Evolutionary conservation across 805 yeast genomes (phyloP).

Genomic region (Candida anglica): DNA sequence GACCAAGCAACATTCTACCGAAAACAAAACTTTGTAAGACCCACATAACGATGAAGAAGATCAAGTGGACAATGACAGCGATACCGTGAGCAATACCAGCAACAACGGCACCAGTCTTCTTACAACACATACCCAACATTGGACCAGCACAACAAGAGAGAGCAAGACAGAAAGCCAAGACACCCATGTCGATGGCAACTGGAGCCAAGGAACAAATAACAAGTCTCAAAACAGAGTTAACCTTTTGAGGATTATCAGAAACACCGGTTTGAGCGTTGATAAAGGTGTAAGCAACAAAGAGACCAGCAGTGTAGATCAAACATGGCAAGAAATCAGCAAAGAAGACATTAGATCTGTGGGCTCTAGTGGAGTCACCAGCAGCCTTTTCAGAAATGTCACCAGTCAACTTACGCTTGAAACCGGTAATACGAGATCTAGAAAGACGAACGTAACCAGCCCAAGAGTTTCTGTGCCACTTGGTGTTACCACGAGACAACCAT

Average conservation of each 20-base stretch:
- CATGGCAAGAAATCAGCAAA: slow-evolving; percentile 81
- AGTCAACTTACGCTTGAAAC: slow-evolving; percentile 73
- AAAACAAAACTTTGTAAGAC: slow-evolving; percentile 91
- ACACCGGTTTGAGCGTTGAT: slow-evolving; percentile 89
- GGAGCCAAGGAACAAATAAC: slow-evolving; percentile 86
- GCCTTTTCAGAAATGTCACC: slow-evolving; percentile 67
- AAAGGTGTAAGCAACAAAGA: slow-evolving; percentile 75
- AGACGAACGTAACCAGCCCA: slow-evolving; percentile 83
- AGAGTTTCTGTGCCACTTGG: slow-evolving; percentile 83
- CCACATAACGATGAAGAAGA: slow-evolving; percentile 95
- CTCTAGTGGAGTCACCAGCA: slow-evolving; percentile 67
- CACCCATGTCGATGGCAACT: slow-evolving; percentile 85
- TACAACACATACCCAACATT: slow-evolving; percentile 87
- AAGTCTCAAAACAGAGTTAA: slow-evolving; percentile 69
- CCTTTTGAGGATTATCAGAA: slow-evolving; percentile 39
- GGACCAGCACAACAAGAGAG: slow-evolving; percentile 98
- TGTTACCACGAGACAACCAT: slow-evolving; percentile 90
- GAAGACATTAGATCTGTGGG: slow-evolving; percentile 72
- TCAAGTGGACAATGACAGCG: slow-evolving; percentile 82
- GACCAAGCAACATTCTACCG: slow-evolving; percentile 81
- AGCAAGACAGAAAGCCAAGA: slow-evolving; percentile 68
- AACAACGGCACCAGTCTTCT: slow-evolving; percentile 91
- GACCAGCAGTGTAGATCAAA: slow-evolving; percentile 60
- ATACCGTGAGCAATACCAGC: slow-evolving; percentile 97
- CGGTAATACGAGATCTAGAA: slow-evolving; percentile 86